Base-by-base conservation (phyloP, 2,329 filamentous ascomycete species). In the Penicillium sp. region DNA sequence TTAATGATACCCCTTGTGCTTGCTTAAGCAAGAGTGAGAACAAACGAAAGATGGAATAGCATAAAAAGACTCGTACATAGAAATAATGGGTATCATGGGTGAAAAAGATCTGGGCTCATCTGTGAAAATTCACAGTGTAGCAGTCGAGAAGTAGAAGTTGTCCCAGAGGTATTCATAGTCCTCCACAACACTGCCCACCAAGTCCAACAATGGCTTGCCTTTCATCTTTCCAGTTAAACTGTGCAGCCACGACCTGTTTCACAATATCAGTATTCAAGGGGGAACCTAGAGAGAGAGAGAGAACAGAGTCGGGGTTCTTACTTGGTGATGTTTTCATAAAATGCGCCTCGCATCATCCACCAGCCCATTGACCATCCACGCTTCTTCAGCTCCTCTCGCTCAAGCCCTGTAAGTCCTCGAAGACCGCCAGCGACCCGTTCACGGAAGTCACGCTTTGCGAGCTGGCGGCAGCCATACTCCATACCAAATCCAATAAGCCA, bases 111-210 rank as follows among this genome's bases (percentile, higher is more conserved):
- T 21, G 49, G 23, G 36, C 48, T 57, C 35, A 47, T 55, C 12
- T 21, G 25, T 35, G 53, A 54, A 35, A 55, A 55, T 70, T 56
- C 61, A 78, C 47, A 78, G 66, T 13, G 84, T 88, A 27, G 84
- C 82, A 1, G 85, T 88, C 19, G 85, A 82, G 75, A 97, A 99
- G 77, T 97, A 96, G 75, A 97, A 97, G 68, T 96, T 93, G 77
- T 97, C 92, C 94, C 94, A 99, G 33, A 99, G 81, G 73, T 96
- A 97, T 75, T 96, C 91, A 73, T 99, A 99, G 74, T 99, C 94
- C 72, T 97, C 92, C 62, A 97, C 77, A 45, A 99, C 89, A 57
- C 90, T 91, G 9, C 88, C 89, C 25, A 96, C 81, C 71, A 99
- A 85, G 64, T 89, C 87, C 47, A 96, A 84, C 75, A 96, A 81